A percentile compares a stretch with the other conserved stretches of the same genome.
Conservation (phyloP, 305 asterid species). For the Solanum hybrid region DNA sequence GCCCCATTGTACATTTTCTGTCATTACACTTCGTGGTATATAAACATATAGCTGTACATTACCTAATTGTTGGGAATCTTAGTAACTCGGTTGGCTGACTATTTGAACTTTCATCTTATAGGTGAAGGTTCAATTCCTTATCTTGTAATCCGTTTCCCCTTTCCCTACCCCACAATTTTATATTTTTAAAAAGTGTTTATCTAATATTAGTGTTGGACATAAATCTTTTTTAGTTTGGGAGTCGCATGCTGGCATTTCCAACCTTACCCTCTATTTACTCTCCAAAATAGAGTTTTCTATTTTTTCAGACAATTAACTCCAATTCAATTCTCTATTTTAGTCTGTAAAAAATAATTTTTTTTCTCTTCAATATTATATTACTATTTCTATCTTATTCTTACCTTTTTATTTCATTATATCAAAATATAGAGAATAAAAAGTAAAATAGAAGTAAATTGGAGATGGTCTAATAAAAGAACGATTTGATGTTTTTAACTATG, state of each 20-base stretch:
- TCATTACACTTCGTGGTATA: neutral
- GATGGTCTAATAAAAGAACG: neutral
- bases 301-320: too few relatives aligned
- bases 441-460: too few relatives aligned
- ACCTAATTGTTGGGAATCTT: neutral
- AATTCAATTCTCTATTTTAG: neutral
- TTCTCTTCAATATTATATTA: too few relatives aligned
- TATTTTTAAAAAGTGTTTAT: too few relatives aligned
- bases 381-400: too few relatives aligned
- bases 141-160: neutral
- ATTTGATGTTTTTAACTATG: neutral
- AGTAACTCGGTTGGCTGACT: accelerated
- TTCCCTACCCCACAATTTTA: too few relatives aligned
- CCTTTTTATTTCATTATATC: too few relatives aligned
- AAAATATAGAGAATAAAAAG: too few relatives aligned
- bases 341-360: too few relatives aligned
- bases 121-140: neutral
- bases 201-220: neutral
- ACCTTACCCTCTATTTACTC: neutral
- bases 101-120: neutral
- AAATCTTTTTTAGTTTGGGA: neutral
- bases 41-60: neutral
- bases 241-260: neutral
- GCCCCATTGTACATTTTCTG: neutral
- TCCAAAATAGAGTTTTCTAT: too few relatives aligned